These are phyloP conservation scores for Fonsecaea nubica DNA, from an alignment of 2,329 filamentous ascomycete species.

Conservation along the genomic window DNA sequence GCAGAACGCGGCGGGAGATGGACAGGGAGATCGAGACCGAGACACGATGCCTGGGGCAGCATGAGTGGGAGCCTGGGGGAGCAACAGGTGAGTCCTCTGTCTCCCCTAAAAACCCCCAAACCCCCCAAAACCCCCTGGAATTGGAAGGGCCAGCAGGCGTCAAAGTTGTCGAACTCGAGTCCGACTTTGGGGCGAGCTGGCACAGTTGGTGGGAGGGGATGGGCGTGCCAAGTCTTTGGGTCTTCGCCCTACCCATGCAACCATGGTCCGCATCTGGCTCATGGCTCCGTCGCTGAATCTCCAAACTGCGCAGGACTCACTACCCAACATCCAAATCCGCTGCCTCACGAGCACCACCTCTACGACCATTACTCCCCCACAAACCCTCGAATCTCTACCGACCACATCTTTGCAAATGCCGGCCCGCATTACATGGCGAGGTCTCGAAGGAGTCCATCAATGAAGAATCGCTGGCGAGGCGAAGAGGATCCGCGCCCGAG, in stretches of 20 bases:
- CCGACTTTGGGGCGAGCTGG: constrained; percentile 7
- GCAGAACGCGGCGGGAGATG: no score
- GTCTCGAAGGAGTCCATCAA: constrained; percentile 56
- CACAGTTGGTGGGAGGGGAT: no score
- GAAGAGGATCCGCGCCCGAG: constrained; percentile 50
- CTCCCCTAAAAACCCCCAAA: constrained; percentile 13
- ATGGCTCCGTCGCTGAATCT: constrained; percentile 23
- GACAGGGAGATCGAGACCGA: neutral
- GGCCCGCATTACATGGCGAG: constrained; percentile 57
- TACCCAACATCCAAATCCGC: constrained; percentile 26
- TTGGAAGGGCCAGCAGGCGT: neutral
- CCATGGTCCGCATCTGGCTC: constrained; percentile 7
- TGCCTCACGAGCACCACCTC: constrained; percentile 19
- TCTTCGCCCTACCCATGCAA: constrained; percentile 7
- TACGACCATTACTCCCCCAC: constrained; percentile 10
- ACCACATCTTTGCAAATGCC: constrained; percentile 45
- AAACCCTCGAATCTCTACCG: constrained; percentile 12
- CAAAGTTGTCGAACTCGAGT: neutral
- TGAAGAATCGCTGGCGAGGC: constrained; percentile 59
- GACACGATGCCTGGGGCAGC: neutral
- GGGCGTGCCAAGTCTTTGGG: constrained; percentile 18
- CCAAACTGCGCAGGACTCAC: constrained; percentile 35
- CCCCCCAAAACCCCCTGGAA: neutral
- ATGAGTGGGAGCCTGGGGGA: constrained; percentile 17
- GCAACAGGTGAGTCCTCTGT: constrained; percentile 14